Base-by-base conservation (phyloP, 1,139 yeast species). In the Scheffersomyces insectosa region DNA sequence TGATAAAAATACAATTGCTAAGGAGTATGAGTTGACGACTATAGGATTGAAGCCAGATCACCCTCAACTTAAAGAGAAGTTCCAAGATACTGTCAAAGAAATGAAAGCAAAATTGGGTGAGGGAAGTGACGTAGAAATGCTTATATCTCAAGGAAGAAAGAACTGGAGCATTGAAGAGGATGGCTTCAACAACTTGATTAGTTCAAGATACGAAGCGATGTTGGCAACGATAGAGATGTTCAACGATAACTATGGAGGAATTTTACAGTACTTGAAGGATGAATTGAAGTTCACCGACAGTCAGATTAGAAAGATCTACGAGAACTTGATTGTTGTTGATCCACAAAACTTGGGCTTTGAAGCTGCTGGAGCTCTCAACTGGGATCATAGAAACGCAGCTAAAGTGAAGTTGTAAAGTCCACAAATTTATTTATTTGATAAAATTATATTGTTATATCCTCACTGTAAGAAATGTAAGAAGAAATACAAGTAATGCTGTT, bases 191-290 rank as follows among this genome's bases (percentile, higher is more conserved):
- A 82, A 82, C 54, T 66, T 88, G 60, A 66, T 85, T 42, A 79
- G 88, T 49, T 80, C 89, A 9, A 72, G 81, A 41, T 81, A 82
- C 55, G 95, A 86, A 53, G 82, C 89, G 3, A 85, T 88, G 93
- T 65, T 84, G 48, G 76, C 79, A 2, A 78, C 89, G 2, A 70
- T 87, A 31, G 79, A 72, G 15, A 56, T 72, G 46, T 59, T 82
- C 51, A 65, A 81, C 41, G 51, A 57, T 2, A 73, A 76, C 44
- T 85, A 72, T 60, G 88, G 85, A 3, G 82, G 85, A 0, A 70
- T 83, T 10, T 70, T 75, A 3, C 54, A 59, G 10, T 88, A 83
- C 55, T 63, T 86, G 61, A 64, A 61, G 37, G 52, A 68, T 4
- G 50, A 69, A 34, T 68, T 87, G 46, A 77, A 75, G 1, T 70